A percentile compares a stretch with the other conserved stretches of the same genome.
phyloP scores from a whole-genome alignment of 1,139 yeast genomes.

The Magnusiomyces tetraspermus region DNA sequence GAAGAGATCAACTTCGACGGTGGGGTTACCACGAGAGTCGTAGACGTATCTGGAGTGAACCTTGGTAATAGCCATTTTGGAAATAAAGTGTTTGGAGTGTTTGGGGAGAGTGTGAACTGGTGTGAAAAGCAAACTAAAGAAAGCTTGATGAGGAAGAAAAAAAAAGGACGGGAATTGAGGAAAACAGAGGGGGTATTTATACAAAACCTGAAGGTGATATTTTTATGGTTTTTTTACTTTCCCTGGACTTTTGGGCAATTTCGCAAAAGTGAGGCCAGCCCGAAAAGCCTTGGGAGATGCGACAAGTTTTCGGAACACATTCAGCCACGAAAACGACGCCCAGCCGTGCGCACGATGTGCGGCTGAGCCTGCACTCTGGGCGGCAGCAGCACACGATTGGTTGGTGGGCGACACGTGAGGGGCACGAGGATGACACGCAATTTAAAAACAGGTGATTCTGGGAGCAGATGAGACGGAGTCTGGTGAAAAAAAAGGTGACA shows the following conservation, averaged over 20 bases:
- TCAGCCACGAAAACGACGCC: background rate
- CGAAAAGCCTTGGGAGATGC: no score
- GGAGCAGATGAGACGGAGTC: background rate
- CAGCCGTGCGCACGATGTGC: background rate
- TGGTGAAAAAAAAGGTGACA: background rate
- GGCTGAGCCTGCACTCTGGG: background rate
- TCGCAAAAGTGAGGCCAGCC: no score
- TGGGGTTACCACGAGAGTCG: slow-evolving; percentile 98
- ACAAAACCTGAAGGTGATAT: background rate
- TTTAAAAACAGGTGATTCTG: background rate
- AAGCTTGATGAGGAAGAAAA: background rate
- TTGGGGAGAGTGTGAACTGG: no score
- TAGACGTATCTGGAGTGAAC: slow-evolving; percentile 85
- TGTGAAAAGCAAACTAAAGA: no score
- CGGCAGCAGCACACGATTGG: background rate
- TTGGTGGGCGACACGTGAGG: background rate
- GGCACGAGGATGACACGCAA: background rate
- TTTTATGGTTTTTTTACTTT: no score
- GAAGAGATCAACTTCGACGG: slow-evolving; percentile 87
- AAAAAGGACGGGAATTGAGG: background rate
- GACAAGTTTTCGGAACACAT: background rate
- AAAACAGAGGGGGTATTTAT: background rate
- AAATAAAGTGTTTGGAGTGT: background rate
- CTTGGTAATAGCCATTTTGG: slow-evolving; percentile 38
- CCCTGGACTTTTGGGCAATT: no score